Base-by-base conservation (phyloP, 305 asterid species). In the Salvia sclarea region DNA sequence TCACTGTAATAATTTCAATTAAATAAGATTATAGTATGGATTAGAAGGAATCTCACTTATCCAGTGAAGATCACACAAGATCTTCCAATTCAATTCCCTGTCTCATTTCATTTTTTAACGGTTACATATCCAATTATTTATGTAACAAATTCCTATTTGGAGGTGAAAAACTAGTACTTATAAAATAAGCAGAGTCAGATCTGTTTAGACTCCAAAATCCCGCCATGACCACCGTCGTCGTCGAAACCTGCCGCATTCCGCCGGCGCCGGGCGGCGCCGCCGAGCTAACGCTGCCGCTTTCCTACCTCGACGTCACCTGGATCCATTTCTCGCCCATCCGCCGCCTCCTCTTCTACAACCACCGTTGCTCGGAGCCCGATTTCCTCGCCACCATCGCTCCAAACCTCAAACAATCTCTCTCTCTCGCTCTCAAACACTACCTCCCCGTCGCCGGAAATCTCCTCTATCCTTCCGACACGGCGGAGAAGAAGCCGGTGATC, bases 281-380 rank as follows among this genome's bases (percentile, higher is more conserved):
- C 6, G 83, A 73, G 41, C 63, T 76, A 7, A 21, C 76, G 0
- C 54, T 79, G 13, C 83, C 86, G 0, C 79, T 82, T 2, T 48
- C 81, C 13, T 84, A 75, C 25, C 66, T 69, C n/a, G 89, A 84
- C 74, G 13, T 76, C 10, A 17, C 64, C 6, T 84, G 86, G 81
- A 11, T 76, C 13, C 70, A 60, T 10, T 75, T 65, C 47, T 75
- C 55, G 4, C 83, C 81, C 0, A 60, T 75, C 5, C 84, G 80
- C 31, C 76, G 78, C 64, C 64, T 82, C 56, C 43, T 84, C 48
- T 82, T 84, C 75, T 84, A 75, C 68, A 20, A 60, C 22, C 53
- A 72, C 77, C 73, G 80, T 2, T 69, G 44, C 17, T 78, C 83
- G 10, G 54, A 59, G 18, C 0, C 59, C 20, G 5, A 79, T 45